phyloP scores from a whole-genome alignment of 23 red algal genomes.

The Cyanidiococcus yangmingshanensis region DNA sequence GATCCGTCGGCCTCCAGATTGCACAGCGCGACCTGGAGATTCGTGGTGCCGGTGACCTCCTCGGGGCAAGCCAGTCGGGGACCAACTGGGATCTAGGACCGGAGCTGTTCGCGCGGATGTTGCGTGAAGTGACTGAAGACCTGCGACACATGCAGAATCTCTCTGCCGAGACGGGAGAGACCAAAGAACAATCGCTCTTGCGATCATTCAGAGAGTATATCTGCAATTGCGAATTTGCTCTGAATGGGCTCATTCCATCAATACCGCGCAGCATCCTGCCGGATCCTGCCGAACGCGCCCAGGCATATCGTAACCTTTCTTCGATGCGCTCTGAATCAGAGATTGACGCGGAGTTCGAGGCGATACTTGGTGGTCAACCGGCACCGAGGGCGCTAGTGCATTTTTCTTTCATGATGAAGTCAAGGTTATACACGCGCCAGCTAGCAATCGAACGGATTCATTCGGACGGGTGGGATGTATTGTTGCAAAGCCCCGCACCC shows the following conservation, averaged over 20 bases:
- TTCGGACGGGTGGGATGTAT: not conserved
- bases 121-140: not conserved
- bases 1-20: constrained; percentile 64
- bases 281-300: not conserved
- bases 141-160: not conserved
- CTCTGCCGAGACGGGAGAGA: not conserved
- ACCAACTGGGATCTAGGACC: not conserved
- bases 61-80: constrained; percentile 83
- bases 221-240: not conserved
- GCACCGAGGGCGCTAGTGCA: not conserved
- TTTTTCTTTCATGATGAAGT: not conserved
- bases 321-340: not conserved
- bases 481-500: not conserved
- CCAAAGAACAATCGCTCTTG: not conserved
- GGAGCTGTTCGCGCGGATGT: constrained; percentile 19
- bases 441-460: not conserved
- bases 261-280: not conserved
- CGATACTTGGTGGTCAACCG: not conserved
- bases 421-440: not conserved
- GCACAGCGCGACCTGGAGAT: constrained; percentile 94
- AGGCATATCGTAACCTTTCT: constrained; percentile 1
- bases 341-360: not conserved
- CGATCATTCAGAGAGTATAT: not conserved
- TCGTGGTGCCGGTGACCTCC: constrained; percentile 69
- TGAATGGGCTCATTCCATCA: not conserved